A percentile compares a stretch with the other conserved stretches of the same genome.
Conservation (phyloP, 371 early-diverging fungal genomes). For the Syncephalastrum sp. region DNA sequence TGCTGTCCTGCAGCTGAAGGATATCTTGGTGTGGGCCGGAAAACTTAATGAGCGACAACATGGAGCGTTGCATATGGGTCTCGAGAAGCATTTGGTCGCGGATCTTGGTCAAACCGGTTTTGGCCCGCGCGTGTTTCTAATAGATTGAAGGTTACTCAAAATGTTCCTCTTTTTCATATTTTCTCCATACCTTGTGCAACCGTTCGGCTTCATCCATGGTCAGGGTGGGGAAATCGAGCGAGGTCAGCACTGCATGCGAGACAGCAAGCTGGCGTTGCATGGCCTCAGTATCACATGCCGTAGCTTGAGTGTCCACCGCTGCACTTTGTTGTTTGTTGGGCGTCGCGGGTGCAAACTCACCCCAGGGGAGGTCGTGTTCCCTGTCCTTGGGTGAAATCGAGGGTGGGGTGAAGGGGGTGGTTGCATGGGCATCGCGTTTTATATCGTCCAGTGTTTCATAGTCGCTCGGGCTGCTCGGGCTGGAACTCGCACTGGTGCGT, state of each 20-base stretch:
- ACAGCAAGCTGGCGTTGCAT: constrained; percentile 12
- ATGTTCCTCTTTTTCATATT: background rate
- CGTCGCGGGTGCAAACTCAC: too few relatives aligned
- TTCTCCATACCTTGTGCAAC: constrained; percentile 1
- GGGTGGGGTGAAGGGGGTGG: background rate
- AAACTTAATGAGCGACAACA: constrained; percentile 13
- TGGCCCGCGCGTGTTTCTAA: constrained; percentile 11
- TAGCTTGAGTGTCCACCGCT: background rate
- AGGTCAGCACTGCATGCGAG: constrained; percentile 9
- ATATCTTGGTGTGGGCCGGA: background rate
- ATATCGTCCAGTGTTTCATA: too few relatives aligned
- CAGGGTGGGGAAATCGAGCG: constrained; percentile 10
- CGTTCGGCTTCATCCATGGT: constrained; percentile 11
- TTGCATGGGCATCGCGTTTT: too few relatives aligned
- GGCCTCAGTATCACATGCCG: background rate
- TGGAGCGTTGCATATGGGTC: constrained; percentile 13
- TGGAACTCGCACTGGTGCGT: too few relatives aligned
- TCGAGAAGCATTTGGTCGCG: constrained; percentile 10
- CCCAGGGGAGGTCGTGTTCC: background rate
- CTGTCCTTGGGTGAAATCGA: background rate
- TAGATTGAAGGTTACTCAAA: background rate
- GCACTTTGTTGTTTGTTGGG: background rate
- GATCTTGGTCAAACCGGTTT: constrained; percentile 1
- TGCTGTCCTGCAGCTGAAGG: constrained; percentile 1
- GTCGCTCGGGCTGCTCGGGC: too few relatives aligned